phyloP scores from a whole-genome alignment of 352 stramenopile species.

The Globisporangium mamillatum region DNA sequence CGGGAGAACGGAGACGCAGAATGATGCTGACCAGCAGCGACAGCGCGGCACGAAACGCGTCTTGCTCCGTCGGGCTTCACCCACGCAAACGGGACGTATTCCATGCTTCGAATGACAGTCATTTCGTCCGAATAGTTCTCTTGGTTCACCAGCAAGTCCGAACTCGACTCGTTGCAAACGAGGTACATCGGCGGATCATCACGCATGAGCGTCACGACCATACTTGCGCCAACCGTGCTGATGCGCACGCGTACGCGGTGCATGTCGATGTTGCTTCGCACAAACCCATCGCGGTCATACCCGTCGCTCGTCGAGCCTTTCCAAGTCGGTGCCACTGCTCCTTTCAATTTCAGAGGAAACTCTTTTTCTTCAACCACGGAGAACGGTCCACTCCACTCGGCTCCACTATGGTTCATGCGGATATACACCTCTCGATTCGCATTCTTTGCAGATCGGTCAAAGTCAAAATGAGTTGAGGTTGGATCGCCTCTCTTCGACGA shows the following conservation, averaged over 20 bases:
- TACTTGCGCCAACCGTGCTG: conserved; percentile 68
- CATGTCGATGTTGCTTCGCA: conserved; percentile 44
- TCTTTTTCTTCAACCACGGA: conserved; percentile 82
- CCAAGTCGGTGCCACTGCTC: conserved; percentile 52
- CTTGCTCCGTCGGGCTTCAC: conserved; percentile 69
- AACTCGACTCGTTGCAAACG: conserved; percentile 79
- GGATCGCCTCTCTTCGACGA: conserved; percentile 35
- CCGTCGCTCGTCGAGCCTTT: conserved; percentile 30
- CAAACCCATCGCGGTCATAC: conserved; percentile 41
- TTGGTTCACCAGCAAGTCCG: conserved; percentile 73
- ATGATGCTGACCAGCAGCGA: conserved; percentile 43
- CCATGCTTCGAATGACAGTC: conserved; percentile 58
- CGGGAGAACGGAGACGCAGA: conserved; percentile 56
- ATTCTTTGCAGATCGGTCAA: conserved; percentile 51
- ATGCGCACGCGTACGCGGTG: conserved; percentile 77
- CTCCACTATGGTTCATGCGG: conserved; percentile 68
- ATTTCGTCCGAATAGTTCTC: conserved; percentile 61
- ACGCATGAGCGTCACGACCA: conserved; percentile 72
- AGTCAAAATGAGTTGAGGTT: conserved; percentile 63
- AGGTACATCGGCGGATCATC: conserved; percentile 86
- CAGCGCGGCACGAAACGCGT: conserved; percentile 67
- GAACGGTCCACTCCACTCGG: conserved; percentile 83
- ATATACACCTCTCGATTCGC: conserved; percentile 64
- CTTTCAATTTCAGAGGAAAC: conserved; percentile 75
- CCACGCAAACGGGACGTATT: conserved; percentile 83